Base-by-base conservation (phyloP, 306 rosid species). In the Comarum palustre region DNA sequence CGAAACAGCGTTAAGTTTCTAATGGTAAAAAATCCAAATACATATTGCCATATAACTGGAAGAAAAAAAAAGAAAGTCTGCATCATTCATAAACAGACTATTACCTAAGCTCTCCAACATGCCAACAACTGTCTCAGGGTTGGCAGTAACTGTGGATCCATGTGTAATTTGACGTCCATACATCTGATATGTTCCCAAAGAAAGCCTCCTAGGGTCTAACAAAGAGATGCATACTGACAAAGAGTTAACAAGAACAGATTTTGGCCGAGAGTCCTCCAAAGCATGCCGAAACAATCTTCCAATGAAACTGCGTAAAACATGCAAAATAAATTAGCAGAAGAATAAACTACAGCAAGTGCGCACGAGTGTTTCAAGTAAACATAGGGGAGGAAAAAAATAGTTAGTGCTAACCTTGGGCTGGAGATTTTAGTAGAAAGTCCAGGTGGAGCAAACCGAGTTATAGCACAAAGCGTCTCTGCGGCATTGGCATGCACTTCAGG, bases 401-500 rank as follows among this genome's bases (percentile, higher is more conserved):
- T 36, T 5, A 73, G 64, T 50, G 62, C 57, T 82, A 95, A 95
- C 97, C 99, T 88, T 17, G 96, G 97, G 83, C 99, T 87, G 74
- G 83, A 81, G 58, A 95, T 87, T 80, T 91, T 95, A 39, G 89
- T 71, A 80, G 92, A 77, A 71, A 95, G 92, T 63, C 96, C 96
- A 19, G 96, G 87, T 50, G 97, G 99, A 83, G 99, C 97, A 91
- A 82, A 85, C 72, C 99, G 85, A 59, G 99, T 90, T 64, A 95
- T 87, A 36, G 99, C 90, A 87, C 97, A 91, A 8, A 95, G 97
- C 8, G 97, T 88, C 85, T 95, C 99, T 1, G 99, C 97, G 43
- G 96, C 92, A 84, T 91, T 95, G 75, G 95, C 81, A 84, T 95
- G 99, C 74, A 95, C 96, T 86, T 91, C 97, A 58, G 97, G 92